Percentiles rank a stretch among this genome's conserved stretches.
Conservation (phyloP, 2,329 filamentous ascomycete species). For the Paracoccidioides brasiliensis region DNA sequence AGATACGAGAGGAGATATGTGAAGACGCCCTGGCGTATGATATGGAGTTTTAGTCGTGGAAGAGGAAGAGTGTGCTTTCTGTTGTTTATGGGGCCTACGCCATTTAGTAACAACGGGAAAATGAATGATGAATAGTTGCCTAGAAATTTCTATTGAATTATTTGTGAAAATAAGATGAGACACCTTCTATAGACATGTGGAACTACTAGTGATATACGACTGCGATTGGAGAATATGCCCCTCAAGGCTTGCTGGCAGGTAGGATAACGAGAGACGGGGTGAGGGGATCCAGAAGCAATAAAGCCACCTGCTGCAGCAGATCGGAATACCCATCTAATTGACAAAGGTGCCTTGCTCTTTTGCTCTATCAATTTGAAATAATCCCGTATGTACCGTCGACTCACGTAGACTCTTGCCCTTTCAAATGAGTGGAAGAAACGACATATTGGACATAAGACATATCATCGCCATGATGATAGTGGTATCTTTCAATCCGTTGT, state of each 20-base stretch:
- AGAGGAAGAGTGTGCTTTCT: not conserved
- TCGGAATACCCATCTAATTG: not conserved
- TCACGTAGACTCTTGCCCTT: slow-evolving; percentile 10
- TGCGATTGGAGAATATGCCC: too few species aligned
- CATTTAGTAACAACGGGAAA: too few species aligned
- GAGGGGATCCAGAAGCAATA: not conserved
- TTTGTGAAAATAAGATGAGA: too few species aligned
- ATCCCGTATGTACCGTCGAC: slow-evolving; percentile 7
- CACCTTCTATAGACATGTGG: too few species aligned
- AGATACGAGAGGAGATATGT: slow-evolving; percentile 29
- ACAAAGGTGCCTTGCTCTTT: slow-evolving; percentile 3
- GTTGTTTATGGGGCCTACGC: not conserved
- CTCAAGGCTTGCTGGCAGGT: not conserved
- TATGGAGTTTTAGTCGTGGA: slow-evolving; percentile 22
- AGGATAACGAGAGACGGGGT: not conserved
- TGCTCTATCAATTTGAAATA: slow-evolving; percentile 6
- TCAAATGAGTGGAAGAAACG: slow-evolving; percentile 10
- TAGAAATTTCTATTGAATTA: too few species aligned
- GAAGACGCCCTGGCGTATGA: slow-evolving; percentile 33
- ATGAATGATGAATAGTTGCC: too few species aligned
- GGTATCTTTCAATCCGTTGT: slow-evolving; percentile 21
- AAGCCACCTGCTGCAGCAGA: not conserved
- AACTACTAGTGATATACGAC: too few species aligned
- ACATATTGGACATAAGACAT: slow-evolving; percentile 10
- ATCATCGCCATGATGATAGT: slow-evolving; percentile 23